Conservation (phyloP, 257 asterid species). For the Schizonepeta tenuifolia region DNA sequence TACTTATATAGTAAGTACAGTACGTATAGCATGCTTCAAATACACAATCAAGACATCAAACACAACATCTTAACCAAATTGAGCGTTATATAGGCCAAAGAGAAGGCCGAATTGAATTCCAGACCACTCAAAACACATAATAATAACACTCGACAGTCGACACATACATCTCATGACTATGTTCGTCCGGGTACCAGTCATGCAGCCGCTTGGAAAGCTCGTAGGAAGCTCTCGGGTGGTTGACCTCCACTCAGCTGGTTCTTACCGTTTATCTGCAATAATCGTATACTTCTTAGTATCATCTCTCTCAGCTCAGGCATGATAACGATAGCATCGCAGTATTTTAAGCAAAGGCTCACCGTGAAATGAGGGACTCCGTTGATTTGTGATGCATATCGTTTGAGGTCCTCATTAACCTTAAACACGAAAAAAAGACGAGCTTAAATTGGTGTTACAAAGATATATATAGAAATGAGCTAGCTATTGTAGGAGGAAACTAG, state of each 20-base stretch:
- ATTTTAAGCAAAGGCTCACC: slow-evolving; percentile 44
- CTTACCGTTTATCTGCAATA: slow-evolving; percentile 69
- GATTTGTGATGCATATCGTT: slow-evolving; percentile 50
- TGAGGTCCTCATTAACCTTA: slow-evolving; percentile 68
- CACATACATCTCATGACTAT: background rate
- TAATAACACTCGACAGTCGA: background rate
- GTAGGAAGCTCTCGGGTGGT: slow-evolving; percentile 70
- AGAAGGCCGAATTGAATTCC: background rate
- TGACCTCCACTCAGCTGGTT: slow-evolving; percentile 76
- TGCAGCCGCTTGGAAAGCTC: slow-evolving; percentile 58
- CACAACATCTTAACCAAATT: background rate
- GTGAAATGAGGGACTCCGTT: slow-evolving; percentile 76
- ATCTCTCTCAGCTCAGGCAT: background rate
- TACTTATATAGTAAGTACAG: too few species aligned
- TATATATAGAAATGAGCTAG: background rate
- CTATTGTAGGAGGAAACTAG: background rate
- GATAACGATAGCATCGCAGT: background rate
- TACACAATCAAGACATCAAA: background rate
- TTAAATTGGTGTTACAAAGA: background rate
- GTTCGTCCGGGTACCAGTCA: slow-evolving; percentile 12
- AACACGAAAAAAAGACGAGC: background rate
- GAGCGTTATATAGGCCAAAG: background rate
- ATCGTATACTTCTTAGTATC: background rate
- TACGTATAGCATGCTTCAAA: background rate
- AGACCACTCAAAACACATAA: background rate